A percentile compares a stretch with the other conserved stretches of the same genome.
phyloP scores from a whole-genome alignment of 306 rosid species.

The Acacia crassicarpa region DNA sequence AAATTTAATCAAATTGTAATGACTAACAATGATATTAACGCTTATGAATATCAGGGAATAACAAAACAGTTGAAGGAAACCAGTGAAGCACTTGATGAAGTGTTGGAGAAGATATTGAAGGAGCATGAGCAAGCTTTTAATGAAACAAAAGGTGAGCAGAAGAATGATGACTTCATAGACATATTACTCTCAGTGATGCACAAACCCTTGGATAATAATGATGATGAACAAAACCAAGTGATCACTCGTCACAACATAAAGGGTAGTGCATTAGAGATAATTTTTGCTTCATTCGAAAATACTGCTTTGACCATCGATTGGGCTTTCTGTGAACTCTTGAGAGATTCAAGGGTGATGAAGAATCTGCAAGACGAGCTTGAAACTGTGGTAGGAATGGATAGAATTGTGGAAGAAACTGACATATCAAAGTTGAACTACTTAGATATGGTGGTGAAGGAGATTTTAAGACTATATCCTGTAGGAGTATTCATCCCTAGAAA shows the following conservation, averaged over 20 bases:
- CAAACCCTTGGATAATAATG: not conserved
- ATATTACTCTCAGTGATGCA: constrained; percentile 28
- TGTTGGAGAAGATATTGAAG: constrained; percentile 8
- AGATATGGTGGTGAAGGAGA: constrained; percentile 47
- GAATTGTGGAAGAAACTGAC: constrained; percentile 43
- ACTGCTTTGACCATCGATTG: constrained; percentile 31
- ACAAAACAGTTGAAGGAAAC: not conserved
- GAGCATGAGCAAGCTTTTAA: constrained; percentile 25
- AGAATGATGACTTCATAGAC: constrained; percentile 28
- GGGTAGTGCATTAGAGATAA: constrained; percentile 37
- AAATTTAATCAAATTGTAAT: too few relatives aligned
- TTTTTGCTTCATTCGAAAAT: constrained; percentile 30
- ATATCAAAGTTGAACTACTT: constrained; percentile 38
- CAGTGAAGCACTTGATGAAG: constrained; percentile 1
- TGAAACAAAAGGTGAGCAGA: not conserved
- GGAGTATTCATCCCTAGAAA: constrained; percentile 36
- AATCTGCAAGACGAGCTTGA: constrained; percentile 47
- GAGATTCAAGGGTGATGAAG: constrained; percentile 46
- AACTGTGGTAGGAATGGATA: constrained; percentile 34
- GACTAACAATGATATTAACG: too few relatives aligned
- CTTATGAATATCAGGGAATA: not conserved
- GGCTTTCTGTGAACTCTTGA: constrained; percentile 45
- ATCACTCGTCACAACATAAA: constrained; percentile 36
- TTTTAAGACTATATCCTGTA: constrained; percentile 34
- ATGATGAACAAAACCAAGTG: not conserved